Base-by-base conservation (phyloP, 148 eudicot genomes). In the Camellia lanceoleosa region DNA sequence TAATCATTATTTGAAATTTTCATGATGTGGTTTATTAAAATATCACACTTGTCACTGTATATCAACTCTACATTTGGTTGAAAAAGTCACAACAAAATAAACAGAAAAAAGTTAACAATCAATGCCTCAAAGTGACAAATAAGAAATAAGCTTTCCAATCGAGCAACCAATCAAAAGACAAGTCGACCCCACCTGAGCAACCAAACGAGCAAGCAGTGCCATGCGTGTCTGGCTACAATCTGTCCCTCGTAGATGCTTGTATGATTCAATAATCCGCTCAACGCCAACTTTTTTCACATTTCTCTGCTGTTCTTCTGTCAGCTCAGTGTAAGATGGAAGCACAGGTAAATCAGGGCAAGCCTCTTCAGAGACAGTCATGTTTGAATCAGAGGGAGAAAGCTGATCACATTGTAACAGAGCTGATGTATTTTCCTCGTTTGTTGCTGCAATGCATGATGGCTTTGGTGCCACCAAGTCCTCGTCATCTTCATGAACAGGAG, bases 171-270 rank as follows among this genome's bases (percentile, higher is more conserved):
- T 69, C 74, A 80, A 80, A 67, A 74, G 80, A 76, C 44, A 82
- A 82, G 51, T 68, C 51, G 68, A 82, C 65, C 89, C 84, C 86
- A 93, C 99, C 98, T 95, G 95, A 81, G 94, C 91, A 82, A 91
- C 93, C 90, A 96, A 83, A 66, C 97, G 92, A 83, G 98, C 90
- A 78, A 94, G 85, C 83, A 96, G 79, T 78, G 92, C 87, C 88
- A 91, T 91, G 81, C 92, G 89, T 75, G 89, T 91, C 76, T 84
- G 82, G 82, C 79, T 89, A 63, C 75, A 82, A n/a, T 92, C 92
- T 68, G 79, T 74, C 75, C 82, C 87, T 68, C 82, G 78, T 69
- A 86, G 70, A 72, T 88, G 82, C 80, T 89, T 89, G 84, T 83
- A 86, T 18, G 89, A 88, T 66, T 86, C 86, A 76, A 96, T 82